phyloP scores from a whole-genome alignment of 768 basidiomycete species.

The Aureoboletus auriporus region DNA sequence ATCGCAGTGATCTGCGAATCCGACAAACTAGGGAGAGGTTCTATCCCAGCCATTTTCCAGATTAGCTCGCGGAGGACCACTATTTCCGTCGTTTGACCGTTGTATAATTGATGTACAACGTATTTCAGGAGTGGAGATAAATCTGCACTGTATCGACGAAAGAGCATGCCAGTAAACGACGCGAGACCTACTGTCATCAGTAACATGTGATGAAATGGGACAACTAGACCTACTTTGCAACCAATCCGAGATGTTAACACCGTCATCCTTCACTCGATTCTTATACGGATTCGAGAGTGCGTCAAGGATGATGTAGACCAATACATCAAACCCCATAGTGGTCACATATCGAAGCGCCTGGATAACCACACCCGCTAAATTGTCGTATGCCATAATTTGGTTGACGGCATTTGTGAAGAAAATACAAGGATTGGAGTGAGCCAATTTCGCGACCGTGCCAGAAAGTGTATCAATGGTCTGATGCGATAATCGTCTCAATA shows the following conservation, averaged over 20 bases:
- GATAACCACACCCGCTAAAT: conserved; percentile 84
- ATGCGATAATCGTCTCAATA: conserved; percentile 81
- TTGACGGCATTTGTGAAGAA: conserved; percentile 86
- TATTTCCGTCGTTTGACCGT: conserved; percentile 81
- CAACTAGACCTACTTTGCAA: conserved; percentile 69
- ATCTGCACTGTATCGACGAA: conserved; percentile 81
- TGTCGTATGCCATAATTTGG: conserved; percentile 96
- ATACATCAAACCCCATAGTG: conserved; percentile 90
- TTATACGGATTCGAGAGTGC: conserved; percentile 81
- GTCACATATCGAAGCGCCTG: conserved; percentile 87
- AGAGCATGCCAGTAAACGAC: conserved; percentile 90
- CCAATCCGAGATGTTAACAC: conserved; percentile 89
- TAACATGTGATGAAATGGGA: conserved; percentile 7
- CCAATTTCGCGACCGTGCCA: conserved; percentile 86
- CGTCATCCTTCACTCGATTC: conserved; percentile 84
- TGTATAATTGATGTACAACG: conserved; percentile 85
- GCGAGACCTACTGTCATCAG: conserved; percentile 64
- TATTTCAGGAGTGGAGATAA: conserved; percentile 83
- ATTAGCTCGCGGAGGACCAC: conserved; percentile 91
- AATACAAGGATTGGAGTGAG: conserved; percentile 90
- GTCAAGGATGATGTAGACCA: conserved; percentile 84
- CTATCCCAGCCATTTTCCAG: conserved; percentile 92
- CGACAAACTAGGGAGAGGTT: conserved; percentile 84
- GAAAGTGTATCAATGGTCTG: conserved; percentile 83
- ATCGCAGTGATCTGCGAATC: conserved; percentile 87